phyloP scores from a whole-genome alignment of 176 grass and related monocot species.

The Aegilops longissima region DNA sequence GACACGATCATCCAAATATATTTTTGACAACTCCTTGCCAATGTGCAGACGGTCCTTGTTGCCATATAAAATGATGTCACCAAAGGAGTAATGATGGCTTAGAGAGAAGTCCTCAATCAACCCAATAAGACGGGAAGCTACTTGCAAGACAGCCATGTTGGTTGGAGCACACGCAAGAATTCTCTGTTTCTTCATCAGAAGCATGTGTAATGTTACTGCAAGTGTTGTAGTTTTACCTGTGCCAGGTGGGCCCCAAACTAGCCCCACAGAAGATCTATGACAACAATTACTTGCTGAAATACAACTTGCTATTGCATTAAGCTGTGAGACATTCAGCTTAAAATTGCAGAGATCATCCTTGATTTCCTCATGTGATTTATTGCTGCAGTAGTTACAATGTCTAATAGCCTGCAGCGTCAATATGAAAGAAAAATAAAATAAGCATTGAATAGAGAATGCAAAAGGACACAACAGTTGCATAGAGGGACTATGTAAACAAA shows the following conservation, averaged over 20 bases:
- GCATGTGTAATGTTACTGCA: constrained; percentile 54
- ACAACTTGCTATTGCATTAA: constrained; percentile 52
- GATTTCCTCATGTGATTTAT: constrained; percentile 36
- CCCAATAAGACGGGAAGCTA: constrained; percentile 63
- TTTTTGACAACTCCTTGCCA: constrained; percentile 41
- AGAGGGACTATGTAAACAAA: constrained; percentile 29
- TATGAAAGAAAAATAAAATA: neutral
- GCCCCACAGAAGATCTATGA: constrained; percentile 48
- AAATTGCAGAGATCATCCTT: constrained; percentile 39
- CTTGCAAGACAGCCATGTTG: constrained; percentile 83
- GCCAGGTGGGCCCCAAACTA: constrained; percentile 86
- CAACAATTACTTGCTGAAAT: constrained; percentile 46
- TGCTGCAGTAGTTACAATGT: constrained; percentile 44
- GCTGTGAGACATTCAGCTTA: constrained; percentile 67
- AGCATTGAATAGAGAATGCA: constrained; percentile 23
- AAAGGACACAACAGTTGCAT: constrained; percentile 3
- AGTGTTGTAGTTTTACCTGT: constrained; percentile 89
- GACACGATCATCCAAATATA: constrained; percentile 72
- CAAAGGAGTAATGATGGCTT: constrained; percentile 37
- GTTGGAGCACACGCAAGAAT: constrained; percentile 77
- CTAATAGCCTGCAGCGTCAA: constrained; percentile 37
- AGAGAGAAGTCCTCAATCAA: constrained; percentile 39
- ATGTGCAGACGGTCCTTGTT: constrained; percentile 76
- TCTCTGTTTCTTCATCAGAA: constrained; percentile 58
- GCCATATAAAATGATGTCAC: constrained; percentile 79